Base-by-base conservation (phyloP, 192 early-diverging fungal genomes). In the Gryganskiella cystojenkinii region DNA sequence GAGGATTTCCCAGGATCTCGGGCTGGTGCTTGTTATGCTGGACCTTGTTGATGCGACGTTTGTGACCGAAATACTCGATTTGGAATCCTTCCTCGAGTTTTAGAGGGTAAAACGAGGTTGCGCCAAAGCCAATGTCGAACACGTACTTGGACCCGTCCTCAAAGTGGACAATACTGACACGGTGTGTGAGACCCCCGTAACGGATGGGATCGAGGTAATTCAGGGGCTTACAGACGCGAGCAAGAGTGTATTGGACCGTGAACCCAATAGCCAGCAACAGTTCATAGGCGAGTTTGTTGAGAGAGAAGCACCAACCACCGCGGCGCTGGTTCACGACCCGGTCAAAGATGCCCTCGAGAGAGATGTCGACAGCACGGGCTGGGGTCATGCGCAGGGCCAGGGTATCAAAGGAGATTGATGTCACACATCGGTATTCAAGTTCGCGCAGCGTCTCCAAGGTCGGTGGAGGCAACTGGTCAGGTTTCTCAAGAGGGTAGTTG, bases 251-350 rank as follows among this genome's bases (percentile, higher is more conserved):
- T 44, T 71, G 69, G 28, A 56, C 45, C 3, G 24, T 63, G 34
- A 56, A 71, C 2, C 69, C 69, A 20, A 71, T 34, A 4, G 24
- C 52, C 1, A 19, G 53, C 13, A 71, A 45, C 2, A 71, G 33
- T 37, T 71, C 69, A 24, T 27, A 63, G 1, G 44, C 59, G 11
- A 71, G 53, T 9, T 42, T 22, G 44, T 71, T 71, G 45, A 71
- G 60, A 4, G 69, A 71, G 33, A 71, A 71, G 34, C 69, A 71
- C 69, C 69, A 71, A n/a, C 69, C 69, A 15, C 69, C 69, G 8
- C 69, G 69, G 20, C 31, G 51, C 17, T 71, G 42, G 44, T 55
- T 62, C 30, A 71, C 45, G 11, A 62, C 25, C 8, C 69, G 69
- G 35, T 71, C 53, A 30, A 56, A 71, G 34, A 71, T 71, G 4